Evolutionary conservation across 2,329 filamentous ascomycete genomes (phyloP), one percentile per base, ranked within the genome.

Genomic region (Trichoderma breve): DNA sequence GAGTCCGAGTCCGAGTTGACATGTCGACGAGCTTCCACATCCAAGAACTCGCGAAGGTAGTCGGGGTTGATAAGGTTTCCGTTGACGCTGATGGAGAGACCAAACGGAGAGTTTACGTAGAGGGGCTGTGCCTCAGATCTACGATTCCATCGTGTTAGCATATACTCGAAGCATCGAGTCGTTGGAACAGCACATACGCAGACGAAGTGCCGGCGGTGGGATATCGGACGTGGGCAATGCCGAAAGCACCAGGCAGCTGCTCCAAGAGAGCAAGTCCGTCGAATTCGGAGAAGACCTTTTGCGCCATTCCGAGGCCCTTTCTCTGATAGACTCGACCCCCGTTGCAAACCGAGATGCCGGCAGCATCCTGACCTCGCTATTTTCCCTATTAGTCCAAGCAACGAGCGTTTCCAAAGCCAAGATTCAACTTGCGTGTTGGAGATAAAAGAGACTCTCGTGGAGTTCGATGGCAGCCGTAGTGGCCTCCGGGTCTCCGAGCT

Each of bases 61-160:
- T 86, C 86, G 6, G 91, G 89, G 79, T 97, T 88, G 84, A 97
- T 93, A 61, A 97, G 86, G 82, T 97, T 97, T 73, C 95, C 94
- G 78, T 97, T 97, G 83, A 96, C 91, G 26, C 91, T 88, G 79
- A 96, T 88, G 78, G 88, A 92, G 76, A 97, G 92, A 62, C 94
- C 94, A 79, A 94, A 96, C 1, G 93, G 93, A 71, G 86, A 89
- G 84, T 97, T 97, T 77, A 79, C 93, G 79, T 96, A 97, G 82
- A 98, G 97, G 0, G 95, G 95, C 82, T 97, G 94, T 12, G 93
- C 93, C 82, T 97, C 94, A 8, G 93, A 91, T 78, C 93, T 95
- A 72, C 72, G 73, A 18, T 69, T 30, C 58, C 34, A 53, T 18
- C 21, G 9, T 11, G 89, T 89, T 34, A 74, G 68, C 21, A 55